A percentile compares a stretch with the other conserved stretches of the same genome.
phyloP scores from a whole-genome alignment of 2,329 filamentous ascomycete genomes.

The Parascedosporium putredinis region DNA sequence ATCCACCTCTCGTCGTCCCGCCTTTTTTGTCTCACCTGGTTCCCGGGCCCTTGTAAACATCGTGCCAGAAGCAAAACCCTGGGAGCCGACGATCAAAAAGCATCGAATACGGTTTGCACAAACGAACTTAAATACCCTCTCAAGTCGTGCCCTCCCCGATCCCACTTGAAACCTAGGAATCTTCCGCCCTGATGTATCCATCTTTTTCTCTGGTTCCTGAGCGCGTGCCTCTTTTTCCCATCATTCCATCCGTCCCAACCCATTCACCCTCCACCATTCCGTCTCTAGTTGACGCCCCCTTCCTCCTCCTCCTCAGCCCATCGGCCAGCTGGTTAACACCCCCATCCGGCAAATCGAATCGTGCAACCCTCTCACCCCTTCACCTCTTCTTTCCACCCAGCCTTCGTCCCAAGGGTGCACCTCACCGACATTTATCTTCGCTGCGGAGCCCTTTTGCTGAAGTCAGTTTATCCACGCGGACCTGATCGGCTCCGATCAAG shows the following conservation, averaged over 20 bases:
- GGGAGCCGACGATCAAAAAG: background rate
- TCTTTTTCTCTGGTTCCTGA: too few species aligned
- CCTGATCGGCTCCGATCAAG: constrained; percentile 1
- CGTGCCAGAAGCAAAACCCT: background rate
- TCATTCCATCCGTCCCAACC: background rate
- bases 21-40: background rate
- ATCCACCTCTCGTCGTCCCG: too few species aligned
- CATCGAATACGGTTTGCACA: background rate
- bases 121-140: constrained; percentile 2
- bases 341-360: background rate
- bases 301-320: background rate
- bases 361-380: background rate
- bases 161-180: too few species aligned
- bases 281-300: too few species aligned
- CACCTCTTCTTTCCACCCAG: background rate
- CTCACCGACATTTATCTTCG: background rate
- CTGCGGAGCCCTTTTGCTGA: background rate
- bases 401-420: background rate
- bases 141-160: too few species aligned
- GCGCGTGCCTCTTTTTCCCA: too few species aligned
- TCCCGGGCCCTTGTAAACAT: constrained; percentile 1
- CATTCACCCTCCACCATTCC: background rate
- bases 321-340: background rate
- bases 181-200: too few species aligned
- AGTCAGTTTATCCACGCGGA: background rate